Evolutionary conservation across 345 rosid species (phyloP).

Genomic region (Brassica rapa): DNA sequence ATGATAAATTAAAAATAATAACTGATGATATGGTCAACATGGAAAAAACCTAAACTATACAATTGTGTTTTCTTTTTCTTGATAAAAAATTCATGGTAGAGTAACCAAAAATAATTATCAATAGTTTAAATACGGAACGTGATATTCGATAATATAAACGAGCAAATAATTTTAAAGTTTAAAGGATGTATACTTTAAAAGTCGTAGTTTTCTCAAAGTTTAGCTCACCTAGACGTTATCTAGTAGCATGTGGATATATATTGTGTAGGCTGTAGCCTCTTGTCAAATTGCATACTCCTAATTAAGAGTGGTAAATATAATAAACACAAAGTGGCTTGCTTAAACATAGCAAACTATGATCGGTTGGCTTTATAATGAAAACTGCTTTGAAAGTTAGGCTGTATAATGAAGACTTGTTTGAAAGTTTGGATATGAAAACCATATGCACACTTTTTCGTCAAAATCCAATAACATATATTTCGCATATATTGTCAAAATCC

Average conservation of each 20-base stretch:
- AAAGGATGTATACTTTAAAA: background rate
- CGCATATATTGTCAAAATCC: background rate
- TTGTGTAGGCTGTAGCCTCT: constrained; percentile 2
- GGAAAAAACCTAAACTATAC: background rate
- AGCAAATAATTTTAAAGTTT: background rate
- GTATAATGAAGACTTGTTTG: background rate
- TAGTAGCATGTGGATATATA: background rate
- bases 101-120: background rate
- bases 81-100: background rate
- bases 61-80: background rate
- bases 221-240: background rate
- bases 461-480: background rate
- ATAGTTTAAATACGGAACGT: background rate
- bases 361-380: background rate
- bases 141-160: background rate
- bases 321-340: background rate
- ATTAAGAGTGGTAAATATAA: background rate
- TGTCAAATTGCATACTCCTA: background rate
- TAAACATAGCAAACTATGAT: background rate
- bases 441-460: background rate
- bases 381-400: background rate
- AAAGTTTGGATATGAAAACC: background rate
- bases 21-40: background rate
- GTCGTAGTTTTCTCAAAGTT: background rate
- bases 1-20: background rate